These are phyloP conservation scores for Cantharellus cinnabarinus DNA, from an alignment of 768 basidiomycete species.

Conservation along the genomic window DNA sequence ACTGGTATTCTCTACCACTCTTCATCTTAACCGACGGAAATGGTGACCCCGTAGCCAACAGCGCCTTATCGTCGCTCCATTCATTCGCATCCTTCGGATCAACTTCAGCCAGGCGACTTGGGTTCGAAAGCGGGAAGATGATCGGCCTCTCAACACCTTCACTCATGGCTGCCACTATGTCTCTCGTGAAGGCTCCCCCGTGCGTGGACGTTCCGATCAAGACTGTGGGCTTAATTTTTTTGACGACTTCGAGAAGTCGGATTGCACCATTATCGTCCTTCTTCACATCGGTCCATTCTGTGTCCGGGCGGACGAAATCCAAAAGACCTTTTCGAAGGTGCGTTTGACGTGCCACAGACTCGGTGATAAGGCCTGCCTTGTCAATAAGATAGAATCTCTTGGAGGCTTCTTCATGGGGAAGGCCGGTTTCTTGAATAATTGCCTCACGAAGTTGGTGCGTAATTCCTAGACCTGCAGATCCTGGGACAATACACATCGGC, in stretches of 20 bases:
- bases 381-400: slow-evolving; percentile 55
- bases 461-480: slow-evolving; percentile 68
- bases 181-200: slow-evolving; percentile 57
- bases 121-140: slow-evolving; percentile 72
- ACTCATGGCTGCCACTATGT: slow-evolving; percentile 47
- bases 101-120: slow-evolving; percentile 56
- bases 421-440: slow-evolving; percentile 27
- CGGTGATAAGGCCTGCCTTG: slow-evolving; percentile 37
- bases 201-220: slow-evolving; percentile 71
- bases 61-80: slow-evolving; percentile 63
- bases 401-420: slow-evolving; percentile 38
- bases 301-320: slow-evolving; percentile 28
- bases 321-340: slow-evolving; percentile 27
- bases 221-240: slow-evolving; percentile 55
- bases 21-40: slow-evolving; percentile 54
- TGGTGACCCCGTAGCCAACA: slow-evolving; percentile 70
- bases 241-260: slow-evolving; percentile 45
- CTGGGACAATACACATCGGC: not conserved
- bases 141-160: slow-evolving; percentile 47
- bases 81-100: slow-evolving; percentile 46
- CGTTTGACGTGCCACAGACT: slow-evolving; percentile 19
- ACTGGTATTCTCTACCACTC: slow-evolving; percentile 43
- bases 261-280: slow-evolving; percentile 28
- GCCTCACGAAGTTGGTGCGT: slow-evolving; percentile 58
- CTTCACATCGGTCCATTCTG: slow-evolving; percentile 12